Percentiles rank a stretch among this genome's conserved stretches.
Conservation (phyloP, 2,329 filamentous ascomycete species). For the Fusarium solani-melongenae region DNA sequence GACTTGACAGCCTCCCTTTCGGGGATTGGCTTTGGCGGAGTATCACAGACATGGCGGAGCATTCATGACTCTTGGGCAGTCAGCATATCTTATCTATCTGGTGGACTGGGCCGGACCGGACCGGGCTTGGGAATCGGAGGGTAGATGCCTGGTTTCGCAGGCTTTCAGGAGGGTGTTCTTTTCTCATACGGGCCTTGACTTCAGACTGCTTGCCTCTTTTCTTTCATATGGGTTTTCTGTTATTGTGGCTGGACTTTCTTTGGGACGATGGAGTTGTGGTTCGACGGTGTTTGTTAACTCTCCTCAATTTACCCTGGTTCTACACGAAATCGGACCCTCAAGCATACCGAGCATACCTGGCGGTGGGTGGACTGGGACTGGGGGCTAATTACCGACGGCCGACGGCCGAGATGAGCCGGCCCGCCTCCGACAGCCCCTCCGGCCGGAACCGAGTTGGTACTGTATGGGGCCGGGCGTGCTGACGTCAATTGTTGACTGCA, state of each 20-base stretch:
- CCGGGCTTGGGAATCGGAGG: conserved; percentile 29
- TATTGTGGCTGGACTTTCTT: conserved; percentile 18
- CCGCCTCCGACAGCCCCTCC: conserved; percentile 13
- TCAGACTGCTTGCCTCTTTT: conserved; percentile 20
- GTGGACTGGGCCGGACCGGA: conserved; percentile 13
- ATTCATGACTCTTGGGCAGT: conserved; percentile 34
- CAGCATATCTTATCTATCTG: conserved; percentile 17
- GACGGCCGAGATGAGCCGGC: conserved; percentile 27
- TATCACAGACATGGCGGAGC: conserved; percentile 41
- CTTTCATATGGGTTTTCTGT: conserved; percentile 7
- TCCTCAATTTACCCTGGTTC: conserved; percentile 36
- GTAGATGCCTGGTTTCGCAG: conserved; percentile 27
- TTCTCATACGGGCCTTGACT: conserved; percentile 15
- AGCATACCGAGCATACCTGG: conserved; percentile 9
- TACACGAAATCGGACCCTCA: not conserved
- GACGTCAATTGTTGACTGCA: conserved; percentile 8
- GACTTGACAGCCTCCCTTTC: conserved; percentile 42
- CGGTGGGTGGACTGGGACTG: conserved; percentile 2
- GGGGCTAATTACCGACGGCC: conserved; percentile 23
- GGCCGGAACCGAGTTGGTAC: conserved; percentile 23
- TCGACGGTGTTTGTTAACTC: conserved; percentile 35
- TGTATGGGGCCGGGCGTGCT: conserved; percentile 18
- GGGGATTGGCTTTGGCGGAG: conserved; percentile 40
- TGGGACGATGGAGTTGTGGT: conserved; percentile 34
- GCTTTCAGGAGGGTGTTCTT: conserved; percentile 9